phyloP scores from a whole-genome alignment of 768 basidiomycete species.

The Calocera cornea region DNA sequence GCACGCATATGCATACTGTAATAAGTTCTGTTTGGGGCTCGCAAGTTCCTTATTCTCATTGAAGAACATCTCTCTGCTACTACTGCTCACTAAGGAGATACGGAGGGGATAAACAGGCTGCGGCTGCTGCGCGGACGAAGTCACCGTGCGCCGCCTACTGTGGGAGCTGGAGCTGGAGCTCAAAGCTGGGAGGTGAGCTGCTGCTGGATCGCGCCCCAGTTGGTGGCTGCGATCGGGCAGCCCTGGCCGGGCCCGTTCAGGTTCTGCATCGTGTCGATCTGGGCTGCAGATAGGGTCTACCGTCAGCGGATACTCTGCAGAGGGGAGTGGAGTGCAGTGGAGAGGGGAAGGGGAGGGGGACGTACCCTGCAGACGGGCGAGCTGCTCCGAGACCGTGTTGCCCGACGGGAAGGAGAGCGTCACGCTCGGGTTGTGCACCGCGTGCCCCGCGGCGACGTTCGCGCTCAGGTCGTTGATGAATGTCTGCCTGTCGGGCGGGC shows the following conservation, averaged over 20 bases:
- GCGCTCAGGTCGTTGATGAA: constrained; percentile 45
- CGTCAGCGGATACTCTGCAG: too few species aligned
- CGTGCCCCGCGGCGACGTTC: constrained; percentile 48
- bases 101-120: too few species aligned
- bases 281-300: background rate
- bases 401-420: constrained; percentile 50
- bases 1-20: too few species aligned
- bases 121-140: too few species aligned
- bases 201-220: background rate
- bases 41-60: too few species aligned
- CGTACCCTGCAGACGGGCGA: constrained; percentile 45
- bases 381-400: constrained; percentile 36
- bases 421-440: constrained; percentile 50
- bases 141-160: too few species aligned
- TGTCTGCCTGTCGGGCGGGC: constrained; percentile 41
- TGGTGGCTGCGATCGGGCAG: constrained; percentile 53
- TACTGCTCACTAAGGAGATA: too few species aligned
- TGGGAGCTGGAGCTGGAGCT: background rate
- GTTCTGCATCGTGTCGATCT: constrained; percentile 57
- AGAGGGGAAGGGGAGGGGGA: background rate
- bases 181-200: background rate
- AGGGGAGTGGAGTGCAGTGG: too few species aligned
- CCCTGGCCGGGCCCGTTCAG: constrained; percentile 51
- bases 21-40: too few species aligned
- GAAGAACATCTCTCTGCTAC: too few species aligned